Evolutionary conservation across 805 yeast genomes (phyloP).

Genomic region (Saccharomycopsis vini): DNA sequence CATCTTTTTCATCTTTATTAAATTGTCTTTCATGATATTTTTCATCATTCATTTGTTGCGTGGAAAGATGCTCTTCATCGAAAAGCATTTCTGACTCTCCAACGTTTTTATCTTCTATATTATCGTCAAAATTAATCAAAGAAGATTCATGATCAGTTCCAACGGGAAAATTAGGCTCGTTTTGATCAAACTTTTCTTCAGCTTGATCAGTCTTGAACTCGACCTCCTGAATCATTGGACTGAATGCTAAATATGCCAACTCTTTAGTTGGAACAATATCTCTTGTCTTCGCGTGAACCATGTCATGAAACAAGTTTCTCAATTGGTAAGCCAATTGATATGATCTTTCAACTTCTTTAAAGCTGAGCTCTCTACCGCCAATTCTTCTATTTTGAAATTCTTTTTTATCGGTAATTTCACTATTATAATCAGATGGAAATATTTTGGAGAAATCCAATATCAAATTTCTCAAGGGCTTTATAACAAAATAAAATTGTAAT

Average conservation of each 20-base stretch:
- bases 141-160: neutral
- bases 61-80: neutral
- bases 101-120: neutral
- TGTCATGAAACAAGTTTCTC: conserved; percentile 55
- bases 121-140: neutral
- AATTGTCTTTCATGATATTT: neutral
- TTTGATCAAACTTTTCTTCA: neutral
- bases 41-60: neutral
- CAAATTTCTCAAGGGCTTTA: conserved; percentile 67
- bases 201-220: conserved; percentile 34
- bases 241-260: conserved; percentile 79
- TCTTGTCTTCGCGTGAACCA: conserved; percentile 53
- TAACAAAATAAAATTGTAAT: conserved; percentile 80
- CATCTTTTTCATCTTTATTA: neutral
- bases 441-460: conserved; percentile 46
- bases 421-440: conserved; percentile 10
- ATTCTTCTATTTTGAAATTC: conserved; percentile 49
- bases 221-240: conserved; percentile 61
- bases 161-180: too few relatives aligned
- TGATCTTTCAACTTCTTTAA: conserved; percentile 70
- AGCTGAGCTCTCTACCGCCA: conserved; percentile 80
- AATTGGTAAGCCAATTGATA: conserved; percentile 72
- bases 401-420: conserved; percentile 3
- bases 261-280: conserved; percentile 77
- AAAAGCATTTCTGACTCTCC: neutral